Conservation (phyloP, 2,329 filamentous ascomycete species). For the Dothistroma pini region DNA sequence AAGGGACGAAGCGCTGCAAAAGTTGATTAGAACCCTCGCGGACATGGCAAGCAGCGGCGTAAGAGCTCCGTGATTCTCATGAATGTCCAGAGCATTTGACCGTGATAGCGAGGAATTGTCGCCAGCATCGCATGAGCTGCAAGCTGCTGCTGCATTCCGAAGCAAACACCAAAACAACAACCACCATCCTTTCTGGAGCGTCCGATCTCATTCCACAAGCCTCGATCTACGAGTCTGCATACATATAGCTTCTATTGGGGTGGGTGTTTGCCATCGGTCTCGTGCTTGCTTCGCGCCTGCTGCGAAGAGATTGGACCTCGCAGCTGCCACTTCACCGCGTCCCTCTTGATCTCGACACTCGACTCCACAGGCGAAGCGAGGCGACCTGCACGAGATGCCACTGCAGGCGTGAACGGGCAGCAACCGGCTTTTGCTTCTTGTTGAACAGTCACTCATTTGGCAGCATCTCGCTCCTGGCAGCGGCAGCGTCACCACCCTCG, state of each 20-base stretch:
- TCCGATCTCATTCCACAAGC: slow-evolving; percentile 7
- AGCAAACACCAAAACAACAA: slow-evolving; percentile 11
- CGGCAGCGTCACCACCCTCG: not conserved
- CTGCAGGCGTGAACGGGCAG: not conserved
- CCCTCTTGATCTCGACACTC: not conserved
- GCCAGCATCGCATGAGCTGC: not conserved
- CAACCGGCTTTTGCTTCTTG: slow-evolving; percentile 4
- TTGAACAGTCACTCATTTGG: not conserved
- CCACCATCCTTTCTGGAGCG: not conserved
- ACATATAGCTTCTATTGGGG: not conserved
- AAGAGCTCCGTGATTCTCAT: not conserved
- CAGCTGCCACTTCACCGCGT: not conserved
- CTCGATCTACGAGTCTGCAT: not conserved
- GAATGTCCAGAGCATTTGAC: not conserved
- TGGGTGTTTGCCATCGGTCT: not conserved
- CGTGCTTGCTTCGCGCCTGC: slow-evolving; percentile 7
- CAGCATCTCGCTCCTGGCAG: slow-evolving; percentile 9
- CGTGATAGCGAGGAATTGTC: not conserved
- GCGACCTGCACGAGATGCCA: not conserved
- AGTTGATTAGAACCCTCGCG: not conserved
- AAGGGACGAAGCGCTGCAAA: not conserved
- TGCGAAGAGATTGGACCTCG: not conserved
- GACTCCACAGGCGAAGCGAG: not conserved
- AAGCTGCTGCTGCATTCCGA: slow-evolving; percentile 1
- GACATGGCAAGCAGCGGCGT: not conserved